A percentile compares a stretch with the other conserved stretches of the same genome.
phyloP scores from a whole-genome alignment of 192 early-diverging fungal species.

The Backusella psychrophila region DNA sequence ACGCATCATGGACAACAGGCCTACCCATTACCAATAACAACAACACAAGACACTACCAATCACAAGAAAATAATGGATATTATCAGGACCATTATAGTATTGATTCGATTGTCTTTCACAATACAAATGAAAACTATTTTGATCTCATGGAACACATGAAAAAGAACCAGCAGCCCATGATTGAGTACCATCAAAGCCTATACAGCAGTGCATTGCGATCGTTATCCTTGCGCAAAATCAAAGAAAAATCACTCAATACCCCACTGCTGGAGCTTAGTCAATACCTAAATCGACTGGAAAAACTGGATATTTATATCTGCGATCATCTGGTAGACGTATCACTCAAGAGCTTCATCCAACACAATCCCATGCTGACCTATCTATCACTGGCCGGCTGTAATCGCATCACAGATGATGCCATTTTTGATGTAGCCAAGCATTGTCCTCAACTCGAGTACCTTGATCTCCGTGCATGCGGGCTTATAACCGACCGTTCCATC shows the following conservation, averaged over 20 bases:
- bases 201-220: slow-evolving; percentile 21
- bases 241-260: slow-evolving; percentile 31
- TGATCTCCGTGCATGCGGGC: slow-evolving; percentile 44
- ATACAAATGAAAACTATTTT: neutral
- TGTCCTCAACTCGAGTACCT: slow-evolving; percentile 44
- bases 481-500: slow-evolving; percentile 42
- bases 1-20: neutral
- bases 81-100: neutral
- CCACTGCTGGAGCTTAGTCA: slow-evolving; percentile 22
- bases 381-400: slow-evolving; percentile 48
- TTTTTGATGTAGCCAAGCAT: slow-evolving; percentile 38
- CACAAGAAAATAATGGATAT: neutral
- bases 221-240: slow-evolving; percentile 34
- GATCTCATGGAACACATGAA: neutral
- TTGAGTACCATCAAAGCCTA: neutral
- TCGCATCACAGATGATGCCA: slow-evolving; percentile 42
- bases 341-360: slow-evolving; percentile 36
- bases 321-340: slow-evolving; percentile 43
- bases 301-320: slow-evolving; percentile 54
- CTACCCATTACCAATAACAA: neutral
- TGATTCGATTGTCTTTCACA: neutral
- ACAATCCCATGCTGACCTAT: slow-evolving; percentile 31
- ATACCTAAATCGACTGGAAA: slow-evolving; percentile 28
- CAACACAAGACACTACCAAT: neutral
- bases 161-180: neutral